Conservation (phyloP, 495 filamentous ascomycete species). For the Penicillium taxi region DNA sequence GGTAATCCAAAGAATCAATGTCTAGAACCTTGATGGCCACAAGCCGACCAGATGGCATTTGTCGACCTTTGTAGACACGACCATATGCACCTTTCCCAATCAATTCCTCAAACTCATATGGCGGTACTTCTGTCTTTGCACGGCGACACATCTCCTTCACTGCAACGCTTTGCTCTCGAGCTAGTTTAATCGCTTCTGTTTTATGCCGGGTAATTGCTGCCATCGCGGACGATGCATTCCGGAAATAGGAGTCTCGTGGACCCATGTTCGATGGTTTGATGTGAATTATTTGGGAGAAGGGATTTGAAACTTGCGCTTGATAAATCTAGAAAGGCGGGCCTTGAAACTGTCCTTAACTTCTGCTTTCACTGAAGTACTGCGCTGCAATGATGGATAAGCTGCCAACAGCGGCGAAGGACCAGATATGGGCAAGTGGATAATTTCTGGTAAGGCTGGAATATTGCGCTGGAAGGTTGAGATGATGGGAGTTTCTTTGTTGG, state of each 20-base stretch:
- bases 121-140: constrained; percentile 40
- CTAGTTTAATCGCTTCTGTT: constrained; percentile 40
- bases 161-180: constrained; percentile 40
- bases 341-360: too few species aligned
- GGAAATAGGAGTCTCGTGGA: constrained; percentile 27
- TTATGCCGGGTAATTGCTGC: constrained; percentile 44
- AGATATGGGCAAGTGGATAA: too few species aligned
- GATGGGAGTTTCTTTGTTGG: too few species aligned
- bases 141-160: constrained; percentile 43
- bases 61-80: constrained; percentile 75
- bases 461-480: too few species aligned
- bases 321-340: too few species aligned
- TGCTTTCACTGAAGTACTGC: too few species aligned
- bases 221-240: constrained; percentile 41
- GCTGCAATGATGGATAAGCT: too few species aligned
- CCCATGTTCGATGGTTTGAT: constrained; percentile 19
- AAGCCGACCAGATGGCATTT: constrained; percentile 51
- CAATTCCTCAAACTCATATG: constrained; percentile 78
- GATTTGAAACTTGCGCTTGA: not conserved
- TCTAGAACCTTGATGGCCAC: constrained; percentile 96
- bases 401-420: too few species aligned
- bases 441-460: too few species aligned
- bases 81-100: constrained; percentile 96
- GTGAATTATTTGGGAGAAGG: too few species aligned
- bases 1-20: constrained; percentile 78